Conservation (phyloP, 257 asterid species). For the Plantago major region DNA sequence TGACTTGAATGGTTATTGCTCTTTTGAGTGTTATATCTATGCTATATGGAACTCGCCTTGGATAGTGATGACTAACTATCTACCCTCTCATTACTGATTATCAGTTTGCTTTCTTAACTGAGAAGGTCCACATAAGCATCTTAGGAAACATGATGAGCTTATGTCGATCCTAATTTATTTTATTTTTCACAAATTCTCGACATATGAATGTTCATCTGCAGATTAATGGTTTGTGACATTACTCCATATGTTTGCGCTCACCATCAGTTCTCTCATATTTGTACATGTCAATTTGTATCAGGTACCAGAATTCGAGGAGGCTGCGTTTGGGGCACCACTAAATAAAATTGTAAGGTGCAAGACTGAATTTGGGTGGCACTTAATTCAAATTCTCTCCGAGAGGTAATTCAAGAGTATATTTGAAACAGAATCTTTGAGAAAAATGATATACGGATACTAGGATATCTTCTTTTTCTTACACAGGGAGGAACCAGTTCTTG, state of each 20-base stretch:
- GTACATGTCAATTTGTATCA: slow-evolving; percentile 19
- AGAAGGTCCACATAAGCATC: too few species aligned
- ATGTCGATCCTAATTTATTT: too few species aligned
- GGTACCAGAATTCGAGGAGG: slow-evolving; percentile 98
- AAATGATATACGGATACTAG: slow-evolving; percentile 19
- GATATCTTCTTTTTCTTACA: slow-evolving; percentile 22
- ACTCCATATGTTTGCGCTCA: neutral
- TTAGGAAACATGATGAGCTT: too few species aligned
- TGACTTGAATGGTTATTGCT: too few species aligned
- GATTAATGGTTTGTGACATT: neutral
- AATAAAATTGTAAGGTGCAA: slow-evolving; percentile 77
- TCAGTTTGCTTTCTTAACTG: too few species aligned
- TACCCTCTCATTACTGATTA: too few species aligned
- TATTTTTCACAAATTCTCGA: too few species aligned
- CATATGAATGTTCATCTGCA: too few species aligned
- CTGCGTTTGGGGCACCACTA: slow-evolving; percentile 72
- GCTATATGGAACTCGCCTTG: too few species aligned
- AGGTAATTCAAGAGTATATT: slow-evolving; percentile 42
- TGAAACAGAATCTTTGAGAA: slow-evolving; percentile 11
- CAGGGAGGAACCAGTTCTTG: slow-evolving; percentile 74
- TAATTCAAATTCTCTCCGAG: slow-evolving; percentile 90
- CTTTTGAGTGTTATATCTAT: too few species aligned
- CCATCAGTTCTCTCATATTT: neutral
- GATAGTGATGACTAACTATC: too few species aligned
- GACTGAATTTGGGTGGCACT: slow-evolving; percentile 94